Base-by-base conservation (phyloP, 208 protist genomes). In the Leishmania arabica region DNA sequence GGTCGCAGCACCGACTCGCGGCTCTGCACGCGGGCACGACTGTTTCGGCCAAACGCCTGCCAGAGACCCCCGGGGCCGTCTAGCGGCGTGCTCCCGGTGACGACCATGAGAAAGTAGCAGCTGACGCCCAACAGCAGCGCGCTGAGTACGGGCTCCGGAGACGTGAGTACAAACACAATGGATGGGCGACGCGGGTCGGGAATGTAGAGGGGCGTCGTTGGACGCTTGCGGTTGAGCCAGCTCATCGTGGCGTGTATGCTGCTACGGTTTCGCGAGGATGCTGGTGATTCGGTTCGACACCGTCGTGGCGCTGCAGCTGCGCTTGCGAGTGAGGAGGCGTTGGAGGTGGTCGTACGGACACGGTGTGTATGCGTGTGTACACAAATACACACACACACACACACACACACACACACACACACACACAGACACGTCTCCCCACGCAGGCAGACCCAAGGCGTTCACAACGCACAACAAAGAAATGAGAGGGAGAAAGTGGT, bases 1-100 rank as follows among this genome's bases (percentile, higher is more conserved):
- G 78, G 60, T 66, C 78, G 47, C 65, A 79, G 60, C 84, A 75
- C 64, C 15, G 80, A 77, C 42, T 82, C 81, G 45, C 84, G 87
- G 73, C 78, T 80, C 49, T 84, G 76, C 82, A 84, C 49, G 37
- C 77, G 79, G 15, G 72, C 42, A n/a, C 78, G 82, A 49, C 75
- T 83, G 56, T 83, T 79, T 11, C 80, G 72, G 34, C 70, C 78
- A 71, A 83, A 85, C 37, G 53, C 83, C 21, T 64, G 56, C 80
- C 60, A 86, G 42, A 81, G 84, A 13, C 73, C 80, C 51, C 56
- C 47, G n/a, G 53, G 24, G 31, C 85, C 82, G 19, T 51, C 8
- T 31, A 86, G 27, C n/a, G 77, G 42, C 1, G 71, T 54, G 47
- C 75, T 75, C 34, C 74, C 65, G n/a, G 85, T 78, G 42, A 49